Base-by-base conservation (phyloP, 1,284 basidiomycete genomes). In the Pseudozyma thailandica region DNA sequence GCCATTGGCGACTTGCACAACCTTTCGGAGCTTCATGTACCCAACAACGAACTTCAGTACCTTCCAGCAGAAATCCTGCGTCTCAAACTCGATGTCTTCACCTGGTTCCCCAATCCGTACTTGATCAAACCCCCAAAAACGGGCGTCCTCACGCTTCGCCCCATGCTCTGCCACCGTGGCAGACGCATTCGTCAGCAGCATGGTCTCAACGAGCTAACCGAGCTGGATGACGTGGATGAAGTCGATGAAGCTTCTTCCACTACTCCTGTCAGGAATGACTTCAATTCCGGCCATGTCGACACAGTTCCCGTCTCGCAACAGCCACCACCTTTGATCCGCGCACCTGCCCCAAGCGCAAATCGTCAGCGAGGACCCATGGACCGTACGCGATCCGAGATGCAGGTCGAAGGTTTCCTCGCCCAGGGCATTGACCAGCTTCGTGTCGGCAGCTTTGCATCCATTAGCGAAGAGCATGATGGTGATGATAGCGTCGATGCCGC, bases 41-140 rank as follows among this genome's bases (percentile, higher is more conserved):
- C 72, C 25, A 68, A 68, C 46, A 82, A 82, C 56, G 47, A 73
- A 35, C 66, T 80, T 15, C 55, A 60, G 42, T 77, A 77, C 26
- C 66, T 82, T 18, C 80, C 79, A 21, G 75, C 77, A 21, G 78
- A 80, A 56, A 80, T 81, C 30, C 74, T 78, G 30, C 71, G 75
- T 51, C 73, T 82, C 27, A 60, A 58, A 23, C 70, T 82, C 18
- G 63, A 74, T 8, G 72, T 68, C 9, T 79, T 81, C 47, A 75
- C 65, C 41, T 77, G 71, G 63, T 72, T 75, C 50, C 80, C 80
- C 7, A 82, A 81, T 33, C 79, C 78, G 15, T 81, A 74, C 50
- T 42, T 72, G 7, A 31, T 53, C 50, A 71, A 77, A 39, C 64
- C 66, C 1, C 55, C 60, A 15, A 65, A 64, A 6, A 50, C 59